Base-by-base conservation (phyloP, 352 stramenopile genomes). In the Globisporangium irregulare region DNA sequence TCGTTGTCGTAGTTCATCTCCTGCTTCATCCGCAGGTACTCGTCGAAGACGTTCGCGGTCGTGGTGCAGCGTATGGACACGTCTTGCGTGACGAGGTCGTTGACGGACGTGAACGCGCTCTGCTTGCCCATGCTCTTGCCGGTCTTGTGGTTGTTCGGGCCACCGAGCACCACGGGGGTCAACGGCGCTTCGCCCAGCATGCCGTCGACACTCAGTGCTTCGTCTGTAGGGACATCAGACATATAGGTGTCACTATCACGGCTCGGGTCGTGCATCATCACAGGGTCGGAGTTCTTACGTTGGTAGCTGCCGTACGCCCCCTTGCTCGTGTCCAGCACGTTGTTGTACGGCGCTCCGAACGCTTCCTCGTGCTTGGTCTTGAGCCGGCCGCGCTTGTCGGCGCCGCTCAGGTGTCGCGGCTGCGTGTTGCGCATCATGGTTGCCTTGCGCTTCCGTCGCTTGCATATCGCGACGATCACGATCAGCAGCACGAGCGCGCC, bases 21-120 rank as follows among this genome's bases (percentile, higher is more conserved):
- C 34, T 92, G 71, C 71, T 92, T 92, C 81, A 89, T 90, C 50
- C 83, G 83, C 60, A 92, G 62, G 61, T 92, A 92, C 75, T 92
- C 84, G 34, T 76, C 79, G 50, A 89, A 88, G 59, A 92, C 79
- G 68, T 92, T 89, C 25, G 77, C 74, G 36, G 73, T 86, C 66
- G 80, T 77, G 20, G 80, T 86, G 46, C 71, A 81, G 5, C 79
- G 83, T 5, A 73, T 76, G 24, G 73, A 72, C 5, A 87, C 65
- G 72, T 90, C 81, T 64, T 87, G 77, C 53, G 81, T 74, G 25
- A 87, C 71, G 22, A 80, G 73, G 43, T 84, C 72, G 62, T 75
- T 90, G 56, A 87, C 69, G 43, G 76, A 74, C 20, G 76, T 79
- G 70, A 89, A 89, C 12, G 72, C 78, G 32, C 67, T 69, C 10